Evolutionary conservation across 148 eudicot genomes (phyloP).

Genomic region (Vaccinium vitisidaea): DNA sequence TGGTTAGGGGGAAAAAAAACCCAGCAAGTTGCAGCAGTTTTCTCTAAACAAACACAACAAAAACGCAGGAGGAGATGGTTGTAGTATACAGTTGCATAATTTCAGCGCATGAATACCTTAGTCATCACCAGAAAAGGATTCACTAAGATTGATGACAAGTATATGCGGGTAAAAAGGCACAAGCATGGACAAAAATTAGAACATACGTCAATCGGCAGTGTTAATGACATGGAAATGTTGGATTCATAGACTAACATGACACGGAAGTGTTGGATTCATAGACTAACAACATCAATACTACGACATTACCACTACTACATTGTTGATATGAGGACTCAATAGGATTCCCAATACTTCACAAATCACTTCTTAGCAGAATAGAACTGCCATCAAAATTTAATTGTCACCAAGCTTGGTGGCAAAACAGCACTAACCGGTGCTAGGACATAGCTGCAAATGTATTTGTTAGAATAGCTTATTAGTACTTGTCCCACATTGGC

Average conservation of each 20-base stretch:
- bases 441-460: neutral
- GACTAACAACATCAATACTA: neutral
- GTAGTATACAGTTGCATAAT: neutral
- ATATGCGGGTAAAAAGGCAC: neutral
- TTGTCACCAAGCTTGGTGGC: neutral
- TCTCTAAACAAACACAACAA: neutral
- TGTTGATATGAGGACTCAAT: neutral
- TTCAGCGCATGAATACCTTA: neutral
- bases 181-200: neutral
- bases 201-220: neutral
- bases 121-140: neutral
- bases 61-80: neutral
- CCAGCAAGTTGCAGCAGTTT: neutral
- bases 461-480: too few relatives aligned
- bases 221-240: neutral
- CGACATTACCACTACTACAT: neutral
- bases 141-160: neutral
- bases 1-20: neutral
- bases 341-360: neutral
- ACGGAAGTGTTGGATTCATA: neutral
- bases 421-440: neutral
- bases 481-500: too few relatives aligned
- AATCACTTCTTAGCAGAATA: neutral
- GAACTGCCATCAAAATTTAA: neutral
- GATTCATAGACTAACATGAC: neutral